Conservation (phyloP, 805 yeast species). For the Candida oleophila region DNA sequence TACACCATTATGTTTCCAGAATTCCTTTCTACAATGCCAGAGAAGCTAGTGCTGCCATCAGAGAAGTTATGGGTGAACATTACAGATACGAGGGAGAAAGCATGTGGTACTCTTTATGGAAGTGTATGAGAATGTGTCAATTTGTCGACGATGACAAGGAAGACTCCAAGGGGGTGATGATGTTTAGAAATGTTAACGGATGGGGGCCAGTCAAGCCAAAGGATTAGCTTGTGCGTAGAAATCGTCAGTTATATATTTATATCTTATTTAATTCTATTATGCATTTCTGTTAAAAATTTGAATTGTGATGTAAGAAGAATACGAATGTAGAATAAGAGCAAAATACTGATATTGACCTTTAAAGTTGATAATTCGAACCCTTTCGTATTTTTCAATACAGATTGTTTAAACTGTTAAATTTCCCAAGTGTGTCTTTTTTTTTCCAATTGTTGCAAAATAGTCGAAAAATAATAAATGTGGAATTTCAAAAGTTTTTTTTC, state of each 20-base stretch:
- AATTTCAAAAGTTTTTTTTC: too few relatives aligned
- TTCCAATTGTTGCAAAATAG: too few relatives aligned
- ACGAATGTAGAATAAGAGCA: too few relatives aligned
- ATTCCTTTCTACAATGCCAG: conserved; percentile 57
- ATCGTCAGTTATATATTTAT: too few relatives aligned
- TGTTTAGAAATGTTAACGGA: conserved; percentile 64
- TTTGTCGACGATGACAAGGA: conserved; percentile 64
- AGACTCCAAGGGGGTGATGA: conserved; percentile 50
- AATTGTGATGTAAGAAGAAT: too few relatives aligned
- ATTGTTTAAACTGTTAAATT: too few relatives aligned
- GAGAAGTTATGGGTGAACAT: conserved; percentile 52
- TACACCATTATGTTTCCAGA: conserved; percentile 55
- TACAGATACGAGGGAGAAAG: conserved; percentile 50
- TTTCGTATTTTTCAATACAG: too few relatives aligned
- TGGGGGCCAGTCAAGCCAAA: conserved; percentile 41
- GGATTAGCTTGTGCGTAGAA: conserved; percentile 12
- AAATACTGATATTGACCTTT: too few relatives aligned
- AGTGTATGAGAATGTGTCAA: conserved; percentile 61
- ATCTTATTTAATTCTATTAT: background rate
- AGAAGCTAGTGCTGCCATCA: conserved; percentile 52
- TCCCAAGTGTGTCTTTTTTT: too few relatives aligned
- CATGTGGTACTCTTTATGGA: conserved; percentile 61
- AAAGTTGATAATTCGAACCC: too few relatives aligned
- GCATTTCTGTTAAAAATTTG: background rate
- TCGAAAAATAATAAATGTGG: too few relatives aligned